Evolutionary conservation across 1,284 basidiomycete genomes (phyloP), one percentile per base, ranked within the genome.

Genomic region (Rhodotorula sp.): DNA sequence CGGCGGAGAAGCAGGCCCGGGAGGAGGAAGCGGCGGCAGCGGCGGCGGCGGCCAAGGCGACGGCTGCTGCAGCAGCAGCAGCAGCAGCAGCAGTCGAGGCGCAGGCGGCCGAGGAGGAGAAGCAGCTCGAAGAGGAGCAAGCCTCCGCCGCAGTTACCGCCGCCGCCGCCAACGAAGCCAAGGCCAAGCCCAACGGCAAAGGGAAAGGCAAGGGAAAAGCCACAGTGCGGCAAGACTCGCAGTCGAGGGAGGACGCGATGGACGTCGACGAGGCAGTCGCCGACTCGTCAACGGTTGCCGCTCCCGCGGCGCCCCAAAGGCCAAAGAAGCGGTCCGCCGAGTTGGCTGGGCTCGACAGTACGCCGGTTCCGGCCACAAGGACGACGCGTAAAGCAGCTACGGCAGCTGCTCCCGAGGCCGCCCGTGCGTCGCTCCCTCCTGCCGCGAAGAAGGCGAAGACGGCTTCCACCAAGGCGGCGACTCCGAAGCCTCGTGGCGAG

Each of bases 11-110:
- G 20, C 55, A 51, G 57, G 58, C 58, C 53, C 66, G 71, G 33
- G 58, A 69, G 5, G 69, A 73, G 49, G 64, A 75, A 58, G 76
- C 75, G 18, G 59, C 79, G 73, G 37, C 78, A 73, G 48, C 75
- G 75, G 66, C 75, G 59, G 46, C 78, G 80, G 55, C 78, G 67
- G n/a, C 69, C 48, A 70, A 61, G 61, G 29, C 80, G 14, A 77
- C 79, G 70, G 76, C 80, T 58, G 75, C 80, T 37, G n/a, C 80
- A 83, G 44, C 17, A 24, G 57, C 26, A 22, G 18, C 6, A 12
- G 14, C 29, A 14, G 49, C 49, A 14, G 22, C 49, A 14, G n/a
- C 22, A 14, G 64, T 61, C 24, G 48, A 67, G 42, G 62, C 59
- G 10, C 37, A 12, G 26, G 46, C 30, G 61, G 53, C 29, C n/a